Evolutionary conservation across 768 basidiomycete genomes (phyloP).

Genomic region (Panus rudis): DNA sequence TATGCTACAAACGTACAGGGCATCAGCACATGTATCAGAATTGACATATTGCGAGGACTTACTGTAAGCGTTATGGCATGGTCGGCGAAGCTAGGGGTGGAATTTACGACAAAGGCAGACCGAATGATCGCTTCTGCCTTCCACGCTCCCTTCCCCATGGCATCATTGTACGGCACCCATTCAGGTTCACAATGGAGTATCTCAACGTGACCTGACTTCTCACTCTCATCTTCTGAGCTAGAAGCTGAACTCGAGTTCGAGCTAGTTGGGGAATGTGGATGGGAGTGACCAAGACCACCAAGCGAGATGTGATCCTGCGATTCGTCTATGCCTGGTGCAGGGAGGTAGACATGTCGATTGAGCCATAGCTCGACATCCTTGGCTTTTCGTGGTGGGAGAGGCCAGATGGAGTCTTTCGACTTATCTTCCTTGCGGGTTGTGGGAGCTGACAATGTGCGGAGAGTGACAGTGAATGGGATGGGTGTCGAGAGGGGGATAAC

Average conservation of each 20-base stretch:
- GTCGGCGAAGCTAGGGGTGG: constrained; percentile 11
- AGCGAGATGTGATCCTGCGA: constrained; percentile 7
- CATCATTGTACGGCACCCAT: too few species aligned
- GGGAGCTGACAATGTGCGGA: constrained; percentile 12
- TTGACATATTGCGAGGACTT: too few species aligned
- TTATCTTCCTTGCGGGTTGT: constrained; percentile 12
- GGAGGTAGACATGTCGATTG: constrained; percentile 8
- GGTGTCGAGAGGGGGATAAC: constrained; percentile 15
- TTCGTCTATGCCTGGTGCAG: constrained; percentile 6
- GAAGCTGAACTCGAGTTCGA: constrained; percentile 16
- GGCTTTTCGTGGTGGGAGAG: constrained; percentile 10
- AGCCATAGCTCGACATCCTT: constrained; percentile 12
- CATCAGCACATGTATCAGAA: neutral
- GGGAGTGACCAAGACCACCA: constrained; percentile 2
- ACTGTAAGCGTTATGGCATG: constrained; percentile 10
- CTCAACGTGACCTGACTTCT: constrained; percentile 14
- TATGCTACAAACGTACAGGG: constrained; percentile 4
- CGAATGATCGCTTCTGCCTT: constrained; percentile 14
- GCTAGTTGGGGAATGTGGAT: neutral
- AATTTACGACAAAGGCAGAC: constrained; percentile 10
- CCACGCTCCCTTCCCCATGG: constrained; percentile 12
- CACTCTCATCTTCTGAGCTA: too few species aligned
- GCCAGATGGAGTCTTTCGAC: constrained; percentile 13
- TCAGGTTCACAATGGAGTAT: too few species aligned
- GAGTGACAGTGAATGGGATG: constrained; percentile 17